Percentiles rank a stretch among this genome's conserved stretches.
Conservation (phyloP, 208 protist species). For the Acanthamoeba polyphaga region DNA sequence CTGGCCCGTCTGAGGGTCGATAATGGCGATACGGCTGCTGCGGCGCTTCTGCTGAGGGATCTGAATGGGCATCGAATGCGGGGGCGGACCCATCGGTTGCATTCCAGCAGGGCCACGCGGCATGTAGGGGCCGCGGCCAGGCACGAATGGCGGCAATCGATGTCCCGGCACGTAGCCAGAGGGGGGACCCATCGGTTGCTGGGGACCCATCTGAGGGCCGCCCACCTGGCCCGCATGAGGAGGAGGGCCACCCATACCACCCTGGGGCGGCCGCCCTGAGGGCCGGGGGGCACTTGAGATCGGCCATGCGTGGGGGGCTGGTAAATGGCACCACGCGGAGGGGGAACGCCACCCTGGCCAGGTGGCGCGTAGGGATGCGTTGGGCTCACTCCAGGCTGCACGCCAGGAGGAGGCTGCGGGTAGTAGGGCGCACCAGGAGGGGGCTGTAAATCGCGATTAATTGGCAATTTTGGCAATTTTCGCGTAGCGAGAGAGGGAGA, state of each 20-base stretch:
- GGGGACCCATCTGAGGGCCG: slow-evolving; percentile 13
- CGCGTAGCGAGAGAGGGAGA: not conserved
- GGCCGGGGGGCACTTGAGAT: not conserved
- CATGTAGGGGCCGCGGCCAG: not conserved
- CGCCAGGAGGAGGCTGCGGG: not conserved
- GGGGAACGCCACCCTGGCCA: slow-evolving; percentile 16
- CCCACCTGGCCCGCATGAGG: slow-evolving; percentile 21
- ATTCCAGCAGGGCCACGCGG: slow-evolving; percentile 2
- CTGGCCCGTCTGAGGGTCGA: slow-evolving; percentile 17
- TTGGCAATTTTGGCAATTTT: not conserved
- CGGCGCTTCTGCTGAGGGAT: slow-evolving; percentile 2
- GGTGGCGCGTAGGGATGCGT: slow-evolving; percentile 33
- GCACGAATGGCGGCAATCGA: slow-evolving; percentile 8
- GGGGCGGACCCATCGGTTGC: slow-evolving; percentile 21
- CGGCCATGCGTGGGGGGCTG: slow-evolving; percentile 20
- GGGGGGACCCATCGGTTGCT: slow-evolving; percentile 10
- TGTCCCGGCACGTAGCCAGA: not conserved
- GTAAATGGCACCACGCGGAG: not conserved
- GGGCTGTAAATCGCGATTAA: not conserved
- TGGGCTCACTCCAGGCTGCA: slow-evolving; percentile 18
- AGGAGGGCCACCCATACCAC: not conserved
- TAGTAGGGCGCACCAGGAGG: slow-evolving; percentile 26
- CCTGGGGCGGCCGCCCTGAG: not conserved
- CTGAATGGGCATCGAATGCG: slow-evolving; percentile 42
- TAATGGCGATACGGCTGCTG: slow-evolving; percentile 28